phyloP scores from a whole-genome alignment of 148 eudicot species.

The Vaccinium myrtillus region DNA sequence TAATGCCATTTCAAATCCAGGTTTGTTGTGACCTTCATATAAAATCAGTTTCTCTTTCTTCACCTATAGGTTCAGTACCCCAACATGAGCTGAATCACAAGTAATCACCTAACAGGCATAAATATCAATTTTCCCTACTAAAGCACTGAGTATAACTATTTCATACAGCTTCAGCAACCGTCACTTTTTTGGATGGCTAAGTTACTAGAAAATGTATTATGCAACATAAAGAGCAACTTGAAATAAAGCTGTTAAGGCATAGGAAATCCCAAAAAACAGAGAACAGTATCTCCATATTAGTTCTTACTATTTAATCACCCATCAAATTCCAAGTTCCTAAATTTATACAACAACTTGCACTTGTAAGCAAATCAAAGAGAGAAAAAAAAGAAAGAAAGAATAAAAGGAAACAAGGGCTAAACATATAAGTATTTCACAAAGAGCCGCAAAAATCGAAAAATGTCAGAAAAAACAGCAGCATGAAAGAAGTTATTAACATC shows the following conservation, averaged over 20 bases:
- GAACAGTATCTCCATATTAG: background rate
- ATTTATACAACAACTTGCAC: background rate
- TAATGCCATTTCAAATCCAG: background rate
- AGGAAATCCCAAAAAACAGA: background rate
- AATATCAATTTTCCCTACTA: no score
- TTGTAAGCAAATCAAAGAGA: background rate
- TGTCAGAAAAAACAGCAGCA: background rate
- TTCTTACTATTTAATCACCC: background rate
- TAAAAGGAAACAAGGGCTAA: background rate
- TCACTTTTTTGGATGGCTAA: background rate
- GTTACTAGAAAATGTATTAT: background rate
- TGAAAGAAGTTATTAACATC: background rate
- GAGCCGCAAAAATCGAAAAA: background rate
- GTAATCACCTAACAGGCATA: no score
- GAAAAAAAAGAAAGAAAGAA: background rate
- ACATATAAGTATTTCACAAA: background rate
- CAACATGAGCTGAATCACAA: no score
- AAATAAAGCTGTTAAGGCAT: background rate
- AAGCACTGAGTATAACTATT: background rate
- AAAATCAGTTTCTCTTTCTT: background rate
- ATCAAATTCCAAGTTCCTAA: background rate
- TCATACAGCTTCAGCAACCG: background rate
- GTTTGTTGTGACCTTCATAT: background rate
- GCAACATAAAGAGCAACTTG: background rate
- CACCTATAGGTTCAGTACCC: background rate